These are phyloP conservation scores for Cunninghamia lanceolata DNA, from an alignment of 75 land plant species.

Conservation along the genomic window DNA sequence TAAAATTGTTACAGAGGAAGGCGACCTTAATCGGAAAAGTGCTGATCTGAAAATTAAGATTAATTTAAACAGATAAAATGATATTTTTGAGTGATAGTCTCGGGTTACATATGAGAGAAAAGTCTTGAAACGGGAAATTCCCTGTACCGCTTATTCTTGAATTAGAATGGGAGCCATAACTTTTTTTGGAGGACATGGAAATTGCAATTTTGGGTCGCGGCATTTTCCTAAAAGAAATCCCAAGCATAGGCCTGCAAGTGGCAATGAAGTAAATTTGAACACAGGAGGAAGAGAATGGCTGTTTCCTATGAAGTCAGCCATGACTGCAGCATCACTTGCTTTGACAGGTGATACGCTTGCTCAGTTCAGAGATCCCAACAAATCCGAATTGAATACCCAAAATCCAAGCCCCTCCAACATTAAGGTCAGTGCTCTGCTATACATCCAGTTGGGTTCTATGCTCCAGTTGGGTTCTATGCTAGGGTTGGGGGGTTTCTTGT, in stretches of 20 bases:
- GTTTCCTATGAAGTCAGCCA: constrained; percentile 71
- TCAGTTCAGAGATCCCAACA: constrained; percentile 37
- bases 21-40: too few species aligned
- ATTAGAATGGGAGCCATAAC: background rate
- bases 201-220: background rate
- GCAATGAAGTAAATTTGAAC: background rate
- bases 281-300: constrained; percentile 14
- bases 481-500: background rate
- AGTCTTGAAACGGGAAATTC: background rate
- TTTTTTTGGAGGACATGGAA: background rate
- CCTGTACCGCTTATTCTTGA: background rate
- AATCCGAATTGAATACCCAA: background rate
- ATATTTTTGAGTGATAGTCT: too few species aligned
- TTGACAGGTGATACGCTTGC: constrained; percentile 86
- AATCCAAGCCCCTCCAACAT: background rate
- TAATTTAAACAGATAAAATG: too few species aligned
- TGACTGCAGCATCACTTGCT: constrained; percentile 67
- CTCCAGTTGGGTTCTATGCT: background rate
- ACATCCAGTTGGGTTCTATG: too few species aligned
- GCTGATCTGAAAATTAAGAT: too few species aligned
- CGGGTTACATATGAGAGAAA: too few species aligned
- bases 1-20: too few species aligned
- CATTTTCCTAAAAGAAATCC: background rate
- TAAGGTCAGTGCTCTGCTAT: background rate
- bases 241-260: background rate